Conservation (phyloP, 257 asterid species). For the Ocimum tenuiflorum region DNA sequence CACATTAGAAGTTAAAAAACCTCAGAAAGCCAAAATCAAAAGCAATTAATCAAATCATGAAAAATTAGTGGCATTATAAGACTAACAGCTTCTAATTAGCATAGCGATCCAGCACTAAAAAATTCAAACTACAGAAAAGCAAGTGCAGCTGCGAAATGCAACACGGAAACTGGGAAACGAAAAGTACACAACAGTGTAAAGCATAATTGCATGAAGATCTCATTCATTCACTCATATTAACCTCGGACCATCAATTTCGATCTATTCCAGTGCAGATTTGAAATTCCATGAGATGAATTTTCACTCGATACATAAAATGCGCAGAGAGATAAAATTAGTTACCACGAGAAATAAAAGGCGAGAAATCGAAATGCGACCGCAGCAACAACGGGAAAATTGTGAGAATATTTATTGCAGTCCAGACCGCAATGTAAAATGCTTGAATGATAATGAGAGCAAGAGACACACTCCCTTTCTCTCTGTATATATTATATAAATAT, state of each 20-base stretch:
- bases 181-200: background rate
- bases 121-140: background rate
- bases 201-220: constrained; percentile 29
- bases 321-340: constrained; percentile 9
- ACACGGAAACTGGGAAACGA: no score
- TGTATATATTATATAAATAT: background rate
- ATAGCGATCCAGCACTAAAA: constrained; percentile 9
- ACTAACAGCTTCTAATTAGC: background rate
- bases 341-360: constrained; percentile 21
- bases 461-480: background rate
- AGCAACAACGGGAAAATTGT: constrained; percentile 19
- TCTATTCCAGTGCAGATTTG: constrained; percentile 17
- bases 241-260: constrained; percentile 19
- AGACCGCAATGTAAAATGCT: constrained; percentile 3
- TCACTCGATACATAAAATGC: background rate
- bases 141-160: background rate
- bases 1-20: constrained; percentile 3
- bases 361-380: constrained; percentile 16
- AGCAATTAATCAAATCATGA: constrained; percentile 9
- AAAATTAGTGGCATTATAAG: constrained; percentile 1
- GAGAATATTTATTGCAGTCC: constrained; percentile 17
- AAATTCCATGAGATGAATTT: background rate
- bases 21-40: background rate
- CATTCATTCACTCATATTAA: constrained; percentile 14
- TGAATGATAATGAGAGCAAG: constrained; percentile 4